These are phyloP conservation scores for Basipetospora chlamydospora DNA, from an alignment of 2,329 filamentous ascomycete species.

Conservation along the genomic window DNA sequence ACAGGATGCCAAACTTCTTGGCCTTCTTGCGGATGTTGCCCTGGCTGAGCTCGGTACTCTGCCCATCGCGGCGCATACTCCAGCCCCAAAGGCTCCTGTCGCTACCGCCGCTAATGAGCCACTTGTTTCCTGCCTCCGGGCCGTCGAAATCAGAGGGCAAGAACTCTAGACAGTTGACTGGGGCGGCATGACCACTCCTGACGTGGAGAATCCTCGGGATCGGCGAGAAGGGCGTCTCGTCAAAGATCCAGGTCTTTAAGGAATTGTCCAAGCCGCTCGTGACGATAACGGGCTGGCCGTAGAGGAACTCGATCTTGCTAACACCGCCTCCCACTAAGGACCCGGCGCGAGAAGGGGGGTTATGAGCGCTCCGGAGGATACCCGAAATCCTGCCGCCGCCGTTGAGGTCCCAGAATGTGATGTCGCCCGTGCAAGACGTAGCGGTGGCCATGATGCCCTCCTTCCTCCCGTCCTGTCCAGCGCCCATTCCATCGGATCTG, in stretches of 20 bases:
- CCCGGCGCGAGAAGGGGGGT: slow-evolving; percentile 47
- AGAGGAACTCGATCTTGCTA: slow-evolving; percentile 76
- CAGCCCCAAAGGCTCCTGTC: slow-evolving; percentile 94
- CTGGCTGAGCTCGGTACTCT: slow-evolving; percentile 87
- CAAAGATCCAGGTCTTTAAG: slow-evolving; percentile 91
- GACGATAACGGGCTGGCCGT: slow-evolving; percentile 77
- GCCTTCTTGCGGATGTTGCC: slow-evolving; percentile 77
- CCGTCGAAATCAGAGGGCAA: slow-evolving; percentile 81
- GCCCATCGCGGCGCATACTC: slow-evolving; percentile 85
- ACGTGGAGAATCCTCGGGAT: slow-evolving; percentile 74
- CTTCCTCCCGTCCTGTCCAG: slow-evolving; percentile 71
- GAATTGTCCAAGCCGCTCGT: slow-evolving; percentile 90
- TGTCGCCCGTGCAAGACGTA: slow-evolving; percentile 63
- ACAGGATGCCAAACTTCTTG: slow-evolving; percentile 68
- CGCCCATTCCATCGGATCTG: slow-evolving; percentile 75
- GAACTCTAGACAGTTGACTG: slow-evolving; percentile 71
- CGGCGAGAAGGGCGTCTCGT: slow-evolving; percentile 78
- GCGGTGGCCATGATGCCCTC: slow-evolving; percentile 92
- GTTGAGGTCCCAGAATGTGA: slow-evolving; percentile 95
- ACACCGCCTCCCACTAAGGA: slow-evolving; percentile 57
- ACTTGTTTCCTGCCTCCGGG: slow-evolving; percentile 77
- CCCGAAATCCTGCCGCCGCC: slow-evolving; percentile 75
- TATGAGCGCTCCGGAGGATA: slow-evolving; percentile 75
- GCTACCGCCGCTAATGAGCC: slow-evolving; percentile 77
- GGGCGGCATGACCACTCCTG: slow-evolving; percentile 76